Percentiles rank a stretch among this genome's conserved stretches.
Conservation (phyloP, 2,329 filamentous ascomycete species). For the Biscogniauxia sp. region DNA sequence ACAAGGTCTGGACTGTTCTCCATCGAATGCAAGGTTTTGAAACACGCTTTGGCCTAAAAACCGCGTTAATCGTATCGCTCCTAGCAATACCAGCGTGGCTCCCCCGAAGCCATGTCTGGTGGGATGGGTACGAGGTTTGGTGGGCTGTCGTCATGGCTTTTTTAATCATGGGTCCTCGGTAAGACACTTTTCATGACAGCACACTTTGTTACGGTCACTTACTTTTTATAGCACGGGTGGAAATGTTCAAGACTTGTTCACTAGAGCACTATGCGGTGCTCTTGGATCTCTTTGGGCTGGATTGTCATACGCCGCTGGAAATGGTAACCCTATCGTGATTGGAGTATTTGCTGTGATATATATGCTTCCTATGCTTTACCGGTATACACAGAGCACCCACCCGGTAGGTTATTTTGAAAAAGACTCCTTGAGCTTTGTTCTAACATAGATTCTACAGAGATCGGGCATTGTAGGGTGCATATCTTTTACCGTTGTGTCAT, state of each 20-base stretch:
- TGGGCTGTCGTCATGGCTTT: slow-evolving; percentile 58
- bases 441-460: slow-evolving; percentile 32
- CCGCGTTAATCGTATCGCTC: slow-evolving; percentile 48
- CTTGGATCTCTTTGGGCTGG: slow-evolving; percentile 56
- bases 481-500: slow-evolving; percentile 54
- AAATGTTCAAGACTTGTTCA: slow-evolving; percentile 56
- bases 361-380: slow-evolving; percentile 59
- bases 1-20: slow-evolving; percentile 47
- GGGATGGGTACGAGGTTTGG: slow-evolving; percentile 55
- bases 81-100: slow-evolving; percentile 56
- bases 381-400: slow-evolving; percentile 53
- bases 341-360: slow-evolving; percentile 54
- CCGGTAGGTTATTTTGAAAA: slow-evolving; percentile 36
- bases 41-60: slow-evolving; percentile 56
- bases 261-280: slow-evolving; percentile 46
- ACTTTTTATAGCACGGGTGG: slow-evolving; percentile 46
- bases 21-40: slow-evolving; percentile 57
- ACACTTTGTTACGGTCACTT: not conserved
- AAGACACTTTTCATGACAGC: slow-evolving; percentile 12
- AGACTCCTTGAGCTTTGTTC: not conserved
- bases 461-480: slow-evolving; percentile 59
- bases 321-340: slow-evolving; percentile 54
- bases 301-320: slow-evolving; percentile 47
- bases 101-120: slow-evolving; percentile 45
- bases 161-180: slow-evolving; percentile 53